These are phyloP conservation scores for Davidsoniella virescens DNA, from an alignment of 2,329 filamentous ascomycete genomes.

Conservation along the genomic window DNA sequence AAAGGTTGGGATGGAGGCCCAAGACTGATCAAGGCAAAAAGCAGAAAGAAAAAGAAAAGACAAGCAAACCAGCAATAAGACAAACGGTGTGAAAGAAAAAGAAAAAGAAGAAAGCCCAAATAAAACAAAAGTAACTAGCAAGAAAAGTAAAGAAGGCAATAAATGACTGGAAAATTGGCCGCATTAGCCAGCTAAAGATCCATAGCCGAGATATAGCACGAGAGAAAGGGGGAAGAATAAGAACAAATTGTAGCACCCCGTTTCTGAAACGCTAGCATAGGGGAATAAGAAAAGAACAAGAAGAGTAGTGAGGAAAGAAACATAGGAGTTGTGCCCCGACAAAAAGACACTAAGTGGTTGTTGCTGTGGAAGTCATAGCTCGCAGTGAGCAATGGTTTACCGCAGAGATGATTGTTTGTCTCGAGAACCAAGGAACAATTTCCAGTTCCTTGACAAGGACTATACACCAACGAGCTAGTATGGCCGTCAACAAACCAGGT, in stretches of 20 bases:
- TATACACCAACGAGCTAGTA: too few species aligned
- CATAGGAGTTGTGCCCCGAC: not conserved
- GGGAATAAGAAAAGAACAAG: not conserved
- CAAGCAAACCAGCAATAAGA: slow-evolving; percentile 1
- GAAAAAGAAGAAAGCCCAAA: not conserved
- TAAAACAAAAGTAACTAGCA: not conserved
- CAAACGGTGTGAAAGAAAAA: not conserved
- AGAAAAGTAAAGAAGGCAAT: not conserved
- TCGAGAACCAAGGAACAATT: too few species aligned
- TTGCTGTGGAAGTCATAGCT: too few species aligned
- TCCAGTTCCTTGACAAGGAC: too few species aligned
- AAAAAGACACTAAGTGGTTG: too few species aligned
- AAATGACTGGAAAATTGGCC: not conserved
- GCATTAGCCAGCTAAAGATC: not conserved
- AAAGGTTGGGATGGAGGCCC: not conserved
- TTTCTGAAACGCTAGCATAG: too few species aligned
- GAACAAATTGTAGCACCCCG: not conserved
- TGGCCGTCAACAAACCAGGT: too few species aligned
- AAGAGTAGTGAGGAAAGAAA: not conserved
- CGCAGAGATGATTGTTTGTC: too few species aligned
- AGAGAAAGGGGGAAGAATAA: not conserved
- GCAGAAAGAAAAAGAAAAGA: slow-evolving; percentile 17
- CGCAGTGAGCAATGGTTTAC: too few species aligned
- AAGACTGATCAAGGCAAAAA: slow-evolving; percentile 1
- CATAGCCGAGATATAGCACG: not conserved